Conservation (phyloP, 441 rosid species). For the Euphorbia celastroides region DNA sequence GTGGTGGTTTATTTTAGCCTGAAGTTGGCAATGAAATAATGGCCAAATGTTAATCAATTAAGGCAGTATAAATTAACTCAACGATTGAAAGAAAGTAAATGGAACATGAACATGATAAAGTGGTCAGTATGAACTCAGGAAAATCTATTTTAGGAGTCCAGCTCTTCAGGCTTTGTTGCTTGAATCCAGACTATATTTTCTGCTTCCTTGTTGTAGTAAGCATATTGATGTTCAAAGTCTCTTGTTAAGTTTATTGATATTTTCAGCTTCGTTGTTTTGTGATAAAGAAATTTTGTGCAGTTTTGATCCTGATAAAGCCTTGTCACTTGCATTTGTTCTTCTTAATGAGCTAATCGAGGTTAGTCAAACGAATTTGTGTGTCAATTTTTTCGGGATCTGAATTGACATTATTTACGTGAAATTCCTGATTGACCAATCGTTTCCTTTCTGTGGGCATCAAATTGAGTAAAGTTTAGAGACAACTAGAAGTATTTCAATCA, state of each 20-base stretch:
- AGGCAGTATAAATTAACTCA: neutral
- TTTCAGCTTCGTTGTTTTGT: neutral
- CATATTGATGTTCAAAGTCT: neutral
- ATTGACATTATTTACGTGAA: neutral
- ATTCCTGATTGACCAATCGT: neutral
- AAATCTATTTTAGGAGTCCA: neutral
- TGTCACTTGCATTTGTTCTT: constrained; percentile 61
- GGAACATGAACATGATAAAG: neutral
- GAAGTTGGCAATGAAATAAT: neutral
- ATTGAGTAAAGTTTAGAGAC: neutral
- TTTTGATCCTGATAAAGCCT: constrained; percentile 61
- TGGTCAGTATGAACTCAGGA: neutral
- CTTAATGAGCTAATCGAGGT: constrained; percentile 75
- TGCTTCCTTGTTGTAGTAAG: neutral
- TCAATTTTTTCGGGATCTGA: neutral
- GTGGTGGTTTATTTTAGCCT: neutral
- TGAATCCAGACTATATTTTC: neutral
- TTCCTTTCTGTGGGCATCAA: neutral
- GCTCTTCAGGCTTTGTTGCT: neutral
- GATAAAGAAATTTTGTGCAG: constrained; percentile 38
- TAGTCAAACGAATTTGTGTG: constrained; percentile 12
- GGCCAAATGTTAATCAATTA: neutral
- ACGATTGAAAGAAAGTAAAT: constrained; percentile 1
- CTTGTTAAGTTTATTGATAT: neutral
- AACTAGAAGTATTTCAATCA: neutral